These are phyloP conservation scores for Actinomucor elegans DNA, from an alignment of 371 early-diverging fungal genomes.

Conservation along the genomic window DNA sequence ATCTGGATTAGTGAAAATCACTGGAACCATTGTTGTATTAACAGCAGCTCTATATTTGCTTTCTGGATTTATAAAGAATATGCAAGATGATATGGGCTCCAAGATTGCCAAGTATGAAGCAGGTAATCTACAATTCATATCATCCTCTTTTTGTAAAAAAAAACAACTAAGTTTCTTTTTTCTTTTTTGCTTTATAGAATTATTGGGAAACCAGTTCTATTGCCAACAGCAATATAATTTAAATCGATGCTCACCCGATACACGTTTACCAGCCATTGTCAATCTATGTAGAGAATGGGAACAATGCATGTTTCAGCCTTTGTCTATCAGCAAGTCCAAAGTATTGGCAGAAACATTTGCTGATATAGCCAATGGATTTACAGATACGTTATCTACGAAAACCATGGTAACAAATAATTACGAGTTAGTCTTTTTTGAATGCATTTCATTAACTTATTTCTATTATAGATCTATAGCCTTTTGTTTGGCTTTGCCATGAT, in stretches of 20 bases:
- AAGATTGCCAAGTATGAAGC: slow-evolving; percentile 20
- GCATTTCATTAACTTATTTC: too few relatives aligned
- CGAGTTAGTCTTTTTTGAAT: too few relatives aligned
- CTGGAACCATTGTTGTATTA: background rate
- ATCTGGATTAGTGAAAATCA: slow-evolving; percentile 8
- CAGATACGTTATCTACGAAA: slow-evolving; percentile 6
- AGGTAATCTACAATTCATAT: too few relatives aligned
- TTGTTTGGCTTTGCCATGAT: background rate
- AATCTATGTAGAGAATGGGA: slow-evolving; percentile 16
- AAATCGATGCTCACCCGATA: slow-evolving; percentile 16
- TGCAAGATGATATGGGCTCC: slow-evolving; percentile 9
- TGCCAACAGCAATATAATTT: slow-evolving; percentile 16
- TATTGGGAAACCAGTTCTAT: slow-evolving; percentile 7
- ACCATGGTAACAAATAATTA: slow-evolving; percentile 12
- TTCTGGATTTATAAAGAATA: background rate
- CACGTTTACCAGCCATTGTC: slow-evolving; percentile 8
- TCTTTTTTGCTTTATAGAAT: background rate
- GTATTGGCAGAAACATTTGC: slow-evolving; percentile 17
- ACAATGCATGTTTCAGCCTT: slow-evolving; percentile 14
- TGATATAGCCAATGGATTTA: slow-evolving; percentile 16
- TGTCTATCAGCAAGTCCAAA: slow-evolving; percentile 5
- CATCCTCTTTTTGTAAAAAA: too few relatives aligned
- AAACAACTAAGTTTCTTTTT: background rate
- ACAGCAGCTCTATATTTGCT: background rate
- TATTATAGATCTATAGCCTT: background rate